A percentile compares a stretch with the other conserved stretches of the same genome.
Evolutionary conservation across 2,329 filamentous ascomycete genomes (phyloP).

Genomic region (Trichoderma gracile): DNA sequence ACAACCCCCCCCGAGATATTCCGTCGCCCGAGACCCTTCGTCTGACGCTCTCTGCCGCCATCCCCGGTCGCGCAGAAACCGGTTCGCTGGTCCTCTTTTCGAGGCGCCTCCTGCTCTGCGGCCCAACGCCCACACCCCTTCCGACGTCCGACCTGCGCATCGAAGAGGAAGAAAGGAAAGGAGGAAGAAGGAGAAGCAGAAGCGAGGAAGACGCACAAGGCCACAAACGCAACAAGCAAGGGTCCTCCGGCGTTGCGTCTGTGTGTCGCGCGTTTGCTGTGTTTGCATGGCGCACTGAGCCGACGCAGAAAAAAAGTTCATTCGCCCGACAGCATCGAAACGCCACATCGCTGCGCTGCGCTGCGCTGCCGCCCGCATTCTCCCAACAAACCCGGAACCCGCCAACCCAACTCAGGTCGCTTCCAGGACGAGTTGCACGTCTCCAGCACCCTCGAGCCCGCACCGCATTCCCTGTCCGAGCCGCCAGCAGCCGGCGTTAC

Average conservation of each 20-base stretch:
- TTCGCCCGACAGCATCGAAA: constrained; percentile 11
- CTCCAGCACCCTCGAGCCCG: neutral
- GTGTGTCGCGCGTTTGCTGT: constrained; percentile 17
- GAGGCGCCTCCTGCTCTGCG: neutral
- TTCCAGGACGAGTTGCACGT: neutral
- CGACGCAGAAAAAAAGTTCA: constrained; percentile 11
- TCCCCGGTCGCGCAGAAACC: constrained; percentile 24
- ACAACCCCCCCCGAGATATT: constrained; percentile 12
- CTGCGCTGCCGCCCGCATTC: constrained; percentile 26
- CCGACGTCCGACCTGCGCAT: neutral
- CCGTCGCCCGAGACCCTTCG: constrained; percentile 4
- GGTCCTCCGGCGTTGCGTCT: constrained; percentile 1
- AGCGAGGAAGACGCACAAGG: neutral
- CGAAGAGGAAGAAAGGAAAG: neutral
- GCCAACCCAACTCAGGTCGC: neutral
- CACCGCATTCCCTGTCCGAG: constrained; percentile 23
- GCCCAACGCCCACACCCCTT: neutral
- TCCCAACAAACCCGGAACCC: neutral
- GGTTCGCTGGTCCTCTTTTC: neutral
- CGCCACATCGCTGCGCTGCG: constrained; percentile 17
- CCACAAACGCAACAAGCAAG: neutral
- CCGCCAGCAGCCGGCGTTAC: constrained; percentile 6
- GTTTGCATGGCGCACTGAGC: constrained; percentile 41
- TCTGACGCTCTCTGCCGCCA: constrained; percentile 4
- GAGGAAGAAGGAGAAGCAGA: neutral